Percentiles rank a stretch among this genome's conserved stretches.
phyloP scores from a whole-genome alignment of 805 yeast species.

The Candida argentea region DNA sequence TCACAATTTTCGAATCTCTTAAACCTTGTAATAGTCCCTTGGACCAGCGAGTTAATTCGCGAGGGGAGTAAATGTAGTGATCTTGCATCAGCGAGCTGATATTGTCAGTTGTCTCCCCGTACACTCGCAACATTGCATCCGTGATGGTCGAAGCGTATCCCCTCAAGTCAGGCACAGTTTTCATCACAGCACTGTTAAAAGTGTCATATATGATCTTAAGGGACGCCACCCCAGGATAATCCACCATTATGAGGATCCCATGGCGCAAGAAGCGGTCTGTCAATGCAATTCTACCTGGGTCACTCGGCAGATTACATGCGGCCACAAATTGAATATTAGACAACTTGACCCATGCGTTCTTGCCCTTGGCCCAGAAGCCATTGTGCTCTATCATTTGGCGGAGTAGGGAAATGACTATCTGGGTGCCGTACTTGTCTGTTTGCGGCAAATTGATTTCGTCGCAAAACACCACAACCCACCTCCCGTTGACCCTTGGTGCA shows the following conservation, averaged over 20 bases:
- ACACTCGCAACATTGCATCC: slow-evolving; percentile 57
- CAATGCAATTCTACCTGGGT: slow-evolving; percentile 58
- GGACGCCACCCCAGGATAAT: slow-evolving; percentile 61
- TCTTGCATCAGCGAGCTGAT: slow-evolving; percentile 32
- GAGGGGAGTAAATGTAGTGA: slow-evolving; percentile 76
- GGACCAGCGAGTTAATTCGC: slow-evolving; percentile 85
- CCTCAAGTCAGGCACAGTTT: slow-evolving; percentile 47
- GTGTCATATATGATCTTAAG: slow-evolving; percentile 57
- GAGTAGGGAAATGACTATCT: slow-evolving; percentile 56
- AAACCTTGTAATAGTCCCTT: slow-evolving; percentile 58
- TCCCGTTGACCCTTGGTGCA: slow-evolving; percentile 50
- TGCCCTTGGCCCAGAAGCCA: slow-evolving; percentile 67
- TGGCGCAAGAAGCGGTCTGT: slow-evolving; percentile 59
- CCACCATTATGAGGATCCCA: slow-evolving; percentile 57
- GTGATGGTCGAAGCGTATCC: slow-evolving; percentile 47
- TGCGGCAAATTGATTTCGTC: slow-evolving; percentile 86
- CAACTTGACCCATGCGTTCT: slow-evolving; percentile 56
- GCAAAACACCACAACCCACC: slow-evolving; percentile 75
- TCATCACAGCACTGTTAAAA: slow-evolving; percentile 46
- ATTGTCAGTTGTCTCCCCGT: slow-evolving; percentile 28
- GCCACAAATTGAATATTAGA: slow-evolving; percentile 76
- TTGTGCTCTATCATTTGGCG: slow-evolving; percentile 62
- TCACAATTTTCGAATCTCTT: slow-evolving; percentile 21
- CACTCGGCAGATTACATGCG: slow-evolving; percentile 87
- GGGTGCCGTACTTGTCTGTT: slow-evolving; percentile 63